A percentile compares a stretch with the other conserved stretches of the same genome.
Evolutionary conservation across 768 basidiomycete genomes (phyloP).

Genomic region (Tricholoma matsutake): DNA sequence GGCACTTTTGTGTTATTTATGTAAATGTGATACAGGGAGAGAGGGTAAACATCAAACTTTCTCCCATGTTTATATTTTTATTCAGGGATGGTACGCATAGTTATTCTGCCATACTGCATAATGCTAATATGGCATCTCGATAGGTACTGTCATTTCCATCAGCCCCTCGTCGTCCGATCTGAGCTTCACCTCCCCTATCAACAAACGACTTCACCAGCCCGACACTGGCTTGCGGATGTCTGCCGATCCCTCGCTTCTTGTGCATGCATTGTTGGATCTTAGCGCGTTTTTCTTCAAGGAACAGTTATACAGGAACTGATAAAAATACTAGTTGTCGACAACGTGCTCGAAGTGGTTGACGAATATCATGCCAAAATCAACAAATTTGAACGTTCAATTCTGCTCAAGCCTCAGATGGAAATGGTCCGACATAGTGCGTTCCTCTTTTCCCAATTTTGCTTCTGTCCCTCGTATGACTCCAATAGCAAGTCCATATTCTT

Average conservation of each 20-base stretch:
- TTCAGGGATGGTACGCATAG: slow-evolving; percentile 49
- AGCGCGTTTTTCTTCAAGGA: slow-evolving; percentile 26
- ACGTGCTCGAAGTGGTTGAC: slow-evolving; percentile 64
- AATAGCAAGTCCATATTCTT: slow-evolving; percentile 63
- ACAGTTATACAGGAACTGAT: neutral
- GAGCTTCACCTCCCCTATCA: slow-evolving; percentile 53
- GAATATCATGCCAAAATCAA: slow-evolving; percentile 62
- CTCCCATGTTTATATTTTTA: slow-evolving; percentile 65
- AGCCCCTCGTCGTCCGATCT: slow-evolving; percentile 39
- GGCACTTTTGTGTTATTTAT: neutral
- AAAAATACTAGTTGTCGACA: slow-evolving; percentile 54
- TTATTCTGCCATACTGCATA: neutral
- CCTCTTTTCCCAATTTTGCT: neutral
- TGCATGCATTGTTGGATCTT: slow-evolving; percentile 66
- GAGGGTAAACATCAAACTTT: slow-evolving; percentile 51
- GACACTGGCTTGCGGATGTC: slow-evolving; percentile 61
- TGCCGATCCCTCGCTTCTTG: slow-evolving; percentile 65
- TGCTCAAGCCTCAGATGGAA: slow-evolving; percentile 58
- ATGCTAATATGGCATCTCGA: neutral
- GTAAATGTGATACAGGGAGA: slow-evolving; percentile 31
- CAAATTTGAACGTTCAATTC: slow-evolving; percentile 55
- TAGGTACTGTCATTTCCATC: slow-evolving; percentile 60
- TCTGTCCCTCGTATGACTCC: neutral
- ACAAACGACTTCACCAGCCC: slow-evolving; percentile 48
- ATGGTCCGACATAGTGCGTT: slow-evolving; percentile 56